Base-by-base conservation (phyloP, 2,329 filamentous ascomycete genomes). In the Colletotrichum tropicale region DNA sequence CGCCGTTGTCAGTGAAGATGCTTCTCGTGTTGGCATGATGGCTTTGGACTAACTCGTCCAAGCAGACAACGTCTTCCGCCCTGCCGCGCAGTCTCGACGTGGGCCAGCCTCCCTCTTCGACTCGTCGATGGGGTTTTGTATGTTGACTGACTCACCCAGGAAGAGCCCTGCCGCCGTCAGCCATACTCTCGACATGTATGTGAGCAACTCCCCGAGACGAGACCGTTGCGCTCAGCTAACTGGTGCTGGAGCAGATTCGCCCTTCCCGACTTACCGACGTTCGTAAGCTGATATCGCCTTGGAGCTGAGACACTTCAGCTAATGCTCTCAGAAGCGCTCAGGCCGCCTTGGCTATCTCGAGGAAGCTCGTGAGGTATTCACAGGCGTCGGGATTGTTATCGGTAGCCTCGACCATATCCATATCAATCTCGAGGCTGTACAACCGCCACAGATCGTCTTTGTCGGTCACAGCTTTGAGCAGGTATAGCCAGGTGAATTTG, bases 381-480 rank as follows among this genome's bases (percentile, higher is more conserved):
- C 36, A 43, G 5, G 16, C 16, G 0, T 6, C 0, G 4, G 3
- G 5, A 43, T n/a, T 0, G 8, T 4, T 4, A 43, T 43, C 36
- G 36, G 0, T 43, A 10, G 36, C 16, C 16, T 43, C 36, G 36
- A 43, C 16, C 36, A 43, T 43, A 0, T 6, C 5, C 36, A 3
- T 1, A 43, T 43, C 36, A 5, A 43, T 4, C 36, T 43, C 36
- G 36, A 43, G 36, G 36, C 36, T 4, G 1, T 5, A 5, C 9
- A 38, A 38, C 36, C 9, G 4, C 36, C 4, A 0, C 2, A 36
- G 8, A 18, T 38, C 0, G 36, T 2, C 0, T 5, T 38, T 2
- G 2, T 38, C 16, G 16, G 36, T 7, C 16, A n/a, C n/a, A n/a
- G 36, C 9, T 8, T 38, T 8, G 36, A 38, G 16, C 36, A 38